Conservation (phyloP, 345 rosid species). For the Clausena lansium region DNA sequence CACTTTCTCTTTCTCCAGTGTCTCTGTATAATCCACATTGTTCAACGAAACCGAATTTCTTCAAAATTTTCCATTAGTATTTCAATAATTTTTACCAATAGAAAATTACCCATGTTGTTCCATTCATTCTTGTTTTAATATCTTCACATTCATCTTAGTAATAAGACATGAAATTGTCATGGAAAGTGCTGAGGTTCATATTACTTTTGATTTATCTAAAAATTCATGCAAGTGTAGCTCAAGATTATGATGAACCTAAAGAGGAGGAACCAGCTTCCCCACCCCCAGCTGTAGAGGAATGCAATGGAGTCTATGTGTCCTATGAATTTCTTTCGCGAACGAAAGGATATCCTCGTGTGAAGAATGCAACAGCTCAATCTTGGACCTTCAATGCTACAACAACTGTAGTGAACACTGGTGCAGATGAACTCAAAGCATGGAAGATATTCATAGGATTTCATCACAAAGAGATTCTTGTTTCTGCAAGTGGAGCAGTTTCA, state of each 20-base stretch:
- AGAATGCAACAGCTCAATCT: slow-evolving; percentile 40
- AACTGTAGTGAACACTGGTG: slow-evolving; percentile 40
- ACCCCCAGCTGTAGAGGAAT: slow-evolving; percentile 22
- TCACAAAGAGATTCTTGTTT: slow-evolving; percentile 39
- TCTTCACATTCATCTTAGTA: neutral
- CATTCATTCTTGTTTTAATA: neutral
- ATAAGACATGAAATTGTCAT: slow-evolving; percentile 20
- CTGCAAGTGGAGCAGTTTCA: slow-evolving; percentile 32
- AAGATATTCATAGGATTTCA: slow-evolving; percentile 45
- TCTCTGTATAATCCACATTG: neutral
- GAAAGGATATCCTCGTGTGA: slow-evolving; percentile 33
- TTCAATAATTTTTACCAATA: neutral
- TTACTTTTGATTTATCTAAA: slow-evolving; percentile 2
- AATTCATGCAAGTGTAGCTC: slow-evolving; percentile 5
- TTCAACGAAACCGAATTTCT: neutral
- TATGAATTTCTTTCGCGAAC: slow-evolving; percentile 28
- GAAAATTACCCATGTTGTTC: neutral
- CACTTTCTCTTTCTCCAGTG: neutral
- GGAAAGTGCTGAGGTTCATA: slow-evolving; percentile 9
- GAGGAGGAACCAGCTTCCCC: slow-evolving; percentile 16
- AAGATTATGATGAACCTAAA: slow-evolving; percentile 10
- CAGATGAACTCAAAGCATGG: slow-evolving; percentile 45
- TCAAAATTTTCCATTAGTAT: too few species aligned
- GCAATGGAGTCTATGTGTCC: slow-evolving; percentile 37
- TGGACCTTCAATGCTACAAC: slow-evolving; percentile 46